These are phyloP conservation scores for Ophiosphaerella herpotricha DNA, from an alignment of 2,329 filamentous ascomycete genomes.

Conservation along the genomic window DNA sequence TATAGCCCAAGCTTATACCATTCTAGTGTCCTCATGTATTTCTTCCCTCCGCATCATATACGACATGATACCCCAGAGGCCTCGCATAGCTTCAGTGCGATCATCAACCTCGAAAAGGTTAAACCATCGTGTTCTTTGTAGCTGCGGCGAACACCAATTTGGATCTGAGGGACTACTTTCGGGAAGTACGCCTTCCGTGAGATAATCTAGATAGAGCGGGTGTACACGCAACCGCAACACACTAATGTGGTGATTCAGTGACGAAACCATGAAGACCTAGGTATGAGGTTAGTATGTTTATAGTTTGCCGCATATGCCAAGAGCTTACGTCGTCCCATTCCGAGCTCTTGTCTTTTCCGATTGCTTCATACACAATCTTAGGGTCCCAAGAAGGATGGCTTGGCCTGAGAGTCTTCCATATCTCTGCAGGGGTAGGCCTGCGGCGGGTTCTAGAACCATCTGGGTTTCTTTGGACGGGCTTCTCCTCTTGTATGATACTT, in stretches of 20 bases:
- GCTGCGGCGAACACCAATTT: slow-evolving; percentile 56
- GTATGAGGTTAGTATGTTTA: slow-evolving; percentile 12
- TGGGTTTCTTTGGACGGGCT: slow-evolving; percentile 30
- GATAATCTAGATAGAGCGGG: slow-evolving; percentile 59
- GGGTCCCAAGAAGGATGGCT: slow-evolving; percentile 61
- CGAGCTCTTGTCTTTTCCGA: slow-evolving; percentile 56
- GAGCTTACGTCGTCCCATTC: slow-evolving; percentile 60
- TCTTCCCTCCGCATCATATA: slow-evolving; percentile 51
- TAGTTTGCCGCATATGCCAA: background rate
- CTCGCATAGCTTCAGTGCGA: slow-evolving; percentile 60
- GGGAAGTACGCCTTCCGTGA: slow-evolving; percentile 52
- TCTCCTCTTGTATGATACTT: slow-evolving; percentile 42
- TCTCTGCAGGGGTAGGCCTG: slow-evolving; percentile 53
- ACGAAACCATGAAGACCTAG: slow-evolving; percentile 65
- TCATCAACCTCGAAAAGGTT: slow-evolving; percentile 61
- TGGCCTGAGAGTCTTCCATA: slow-evolving; percentile 59
- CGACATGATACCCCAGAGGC: slow-evolving; percentile 62
- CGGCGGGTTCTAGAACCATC: slow-evolving; percentile 42
- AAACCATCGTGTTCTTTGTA: slow-evolving; percentile 63
- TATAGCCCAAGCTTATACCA: background rate
- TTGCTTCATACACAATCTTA: slow-evolving; percentile 59
- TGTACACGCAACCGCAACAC: slow-evolving; percentile 64
- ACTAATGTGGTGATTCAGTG: slow-evolving; percentile 65
- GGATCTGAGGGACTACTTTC: slow-evolving; percentile 27
- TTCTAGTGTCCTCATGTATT: slow-evolving; percentile 2